A percentile compares a stretch with the other conserved stretches of the same genome.
Conservation (phyloP, 1,284 basidiomycete species). For the Apiotrichum veenhuisii region DNA sequence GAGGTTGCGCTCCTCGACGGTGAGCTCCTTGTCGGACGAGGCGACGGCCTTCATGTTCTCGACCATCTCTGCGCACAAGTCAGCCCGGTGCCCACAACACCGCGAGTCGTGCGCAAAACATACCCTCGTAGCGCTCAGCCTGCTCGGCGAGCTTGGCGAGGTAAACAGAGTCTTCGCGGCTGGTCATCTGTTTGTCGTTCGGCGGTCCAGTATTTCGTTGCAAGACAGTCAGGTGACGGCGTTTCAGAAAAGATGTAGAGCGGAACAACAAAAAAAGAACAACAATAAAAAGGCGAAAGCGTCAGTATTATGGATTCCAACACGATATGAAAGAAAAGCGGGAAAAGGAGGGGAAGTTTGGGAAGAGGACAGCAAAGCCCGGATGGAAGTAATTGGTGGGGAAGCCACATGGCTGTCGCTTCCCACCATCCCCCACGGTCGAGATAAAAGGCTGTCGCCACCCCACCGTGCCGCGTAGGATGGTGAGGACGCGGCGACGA, state of each 20-base stretch:
- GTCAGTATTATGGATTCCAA: not conserved
- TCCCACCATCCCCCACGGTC: not conserved
- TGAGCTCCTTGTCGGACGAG: conserved; percentile 94
- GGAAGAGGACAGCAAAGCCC: not conserved
- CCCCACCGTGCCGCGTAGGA: not conserved
- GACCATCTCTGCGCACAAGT: conserved; percentile 75
- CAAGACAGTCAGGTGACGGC: not conserved
- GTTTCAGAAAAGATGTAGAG: conserved; percentile 5
- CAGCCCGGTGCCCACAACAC: not conserved
- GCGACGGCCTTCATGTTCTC: conserved; percentile 99
- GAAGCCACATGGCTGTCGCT: not conserved
- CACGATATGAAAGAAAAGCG: not conserved
- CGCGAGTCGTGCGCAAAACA: conserved; percentile 35
- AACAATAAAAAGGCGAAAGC: not conserved
- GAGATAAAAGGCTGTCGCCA: not conserved
- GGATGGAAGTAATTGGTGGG: not conserved
- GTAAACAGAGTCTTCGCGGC: conserved; percentile 96
- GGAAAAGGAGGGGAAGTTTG: not conserved
- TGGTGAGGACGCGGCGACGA: too few species aligned
- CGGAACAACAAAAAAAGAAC: not conserved
- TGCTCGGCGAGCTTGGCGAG: conserved; percentile 99
- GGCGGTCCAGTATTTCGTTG: not conserved
- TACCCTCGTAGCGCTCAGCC: conserved; percentile 96
- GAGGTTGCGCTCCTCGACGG: conserved; percentile 98
- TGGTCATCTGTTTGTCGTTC: conserved; percentile 60